These are phyloP conservation scores for Pseudopyrenochaeta lycopersici DNA, from an alignment of 2,329 filamentous ascomycete genomes.

Conservation along the genomic window DNA sequence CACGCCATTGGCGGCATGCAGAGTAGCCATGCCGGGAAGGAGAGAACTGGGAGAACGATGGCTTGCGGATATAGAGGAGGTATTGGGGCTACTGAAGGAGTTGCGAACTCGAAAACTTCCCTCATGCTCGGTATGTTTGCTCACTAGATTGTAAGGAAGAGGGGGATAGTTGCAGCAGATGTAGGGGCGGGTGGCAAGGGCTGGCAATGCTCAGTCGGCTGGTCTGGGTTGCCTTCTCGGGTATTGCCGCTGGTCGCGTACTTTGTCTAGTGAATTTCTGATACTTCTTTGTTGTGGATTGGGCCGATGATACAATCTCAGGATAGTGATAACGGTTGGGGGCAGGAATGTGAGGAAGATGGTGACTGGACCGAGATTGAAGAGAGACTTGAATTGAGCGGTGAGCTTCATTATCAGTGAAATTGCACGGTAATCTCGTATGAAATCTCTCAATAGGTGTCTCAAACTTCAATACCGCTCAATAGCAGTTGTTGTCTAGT, in stretches of 20 bases:
- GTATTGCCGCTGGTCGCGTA: background rate
- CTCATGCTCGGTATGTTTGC: background rate
- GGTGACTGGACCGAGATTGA: background rate
- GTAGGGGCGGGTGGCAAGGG: too few relatives aligned
- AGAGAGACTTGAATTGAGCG: background rate
- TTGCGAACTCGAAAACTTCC: background rate
- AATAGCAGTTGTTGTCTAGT: conserved; percentile 28
- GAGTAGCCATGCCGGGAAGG: conserved; percentile 61
- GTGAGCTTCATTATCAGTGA: background rate
- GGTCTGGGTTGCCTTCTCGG: background rate
- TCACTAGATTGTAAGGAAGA: too few relatives aligned
- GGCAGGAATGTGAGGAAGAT: background rate
- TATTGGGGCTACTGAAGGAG: background rate
- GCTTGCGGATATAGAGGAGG: conserved; percentile 43
- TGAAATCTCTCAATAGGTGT: conserved; percentile 19
- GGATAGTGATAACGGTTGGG: background rate
- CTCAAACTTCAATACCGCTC: conserved; percentile 33
- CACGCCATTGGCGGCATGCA: conserved; percentile 66
- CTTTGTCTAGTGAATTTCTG: background rate
- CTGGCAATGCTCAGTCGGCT: background rate
- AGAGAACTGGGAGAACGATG: conserved; percentile 58
- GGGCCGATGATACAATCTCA: conserved; percentile 5
- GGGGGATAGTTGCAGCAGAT: too few relatives aligned
- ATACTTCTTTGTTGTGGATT: background rate
- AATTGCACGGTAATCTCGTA: background rate